phyloP scores from a whole-genome alignment of 148 eudicot genomes.

The Gaultheria prostrata region DNA sequence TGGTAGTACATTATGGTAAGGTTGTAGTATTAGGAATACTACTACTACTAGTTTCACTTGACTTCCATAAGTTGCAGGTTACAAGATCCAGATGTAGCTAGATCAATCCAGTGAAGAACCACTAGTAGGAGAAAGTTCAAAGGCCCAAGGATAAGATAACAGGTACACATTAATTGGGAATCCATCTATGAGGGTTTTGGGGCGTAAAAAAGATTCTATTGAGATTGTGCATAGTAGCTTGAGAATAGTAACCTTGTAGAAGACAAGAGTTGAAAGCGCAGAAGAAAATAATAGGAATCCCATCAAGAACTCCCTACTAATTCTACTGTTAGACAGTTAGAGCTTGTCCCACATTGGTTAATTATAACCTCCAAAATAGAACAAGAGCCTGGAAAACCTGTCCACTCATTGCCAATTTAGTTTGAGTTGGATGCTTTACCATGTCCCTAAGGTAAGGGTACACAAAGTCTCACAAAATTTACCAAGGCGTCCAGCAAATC shows the following conservation, averaged over 20 bases:
- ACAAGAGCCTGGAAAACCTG: neutral
- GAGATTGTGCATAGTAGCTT: neutral
- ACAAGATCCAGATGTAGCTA: neutral
- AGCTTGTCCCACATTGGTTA: neutral
- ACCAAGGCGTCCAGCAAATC: neutral
- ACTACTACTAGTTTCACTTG: neutral
- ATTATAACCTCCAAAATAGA: neutral
- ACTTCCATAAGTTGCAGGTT: slow-evolving; percentile 1
- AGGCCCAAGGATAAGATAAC: neutral
- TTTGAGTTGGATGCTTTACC: neutral
- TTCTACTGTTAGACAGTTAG: neutral
- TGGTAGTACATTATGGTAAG: neutral
- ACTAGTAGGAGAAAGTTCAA: neutral
- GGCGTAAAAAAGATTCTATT: neutral
- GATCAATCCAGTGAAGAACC: neutral
- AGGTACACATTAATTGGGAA: neutral
- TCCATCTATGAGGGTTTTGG: neutral
- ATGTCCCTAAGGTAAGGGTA: neutral
- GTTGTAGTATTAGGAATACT: neutral
- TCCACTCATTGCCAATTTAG: neutral
- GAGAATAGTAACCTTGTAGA: neutral
- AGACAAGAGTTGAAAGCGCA: neutral
- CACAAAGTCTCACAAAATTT: neutral
- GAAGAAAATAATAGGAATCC: neutral
- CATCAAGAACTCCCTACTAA: neutral